Conservation (phyloP, 1,284 basidiomycete genomes). For the Schizophyllum commune region DNA sequence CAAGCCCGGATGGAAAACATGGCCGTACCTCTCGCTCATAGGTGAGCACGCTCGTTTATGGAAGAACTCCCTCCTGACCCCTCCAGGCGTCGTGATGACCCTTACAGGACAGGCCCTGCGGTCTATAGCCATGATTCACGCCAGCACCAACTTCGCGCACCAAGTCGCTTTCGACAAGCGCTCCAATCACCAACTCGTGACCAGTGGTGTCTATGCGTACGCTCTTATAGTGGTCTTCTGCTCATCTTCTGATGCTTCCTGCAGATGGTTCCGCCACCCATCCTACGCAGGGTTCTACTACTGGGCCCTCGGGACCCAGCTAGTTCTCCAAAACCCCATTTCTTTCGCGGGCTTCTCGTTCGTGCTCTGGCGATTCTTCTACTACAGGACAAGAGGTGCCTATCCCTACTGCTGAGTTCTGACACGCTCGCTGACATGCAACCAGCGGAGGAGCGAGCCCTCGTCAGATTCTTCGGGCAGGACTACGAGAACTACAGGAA, state of each 20-base stretch:
- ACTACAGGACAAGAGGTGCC: constrained; percentile 71
- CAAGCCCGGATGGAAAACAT: constrained; percentile 49
- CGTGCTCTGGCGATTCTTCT: constrained; percentile 85
- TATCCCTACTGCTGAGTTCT: constrained; percentile 7
- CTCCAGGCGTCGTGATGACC: constrained; percentile 55
- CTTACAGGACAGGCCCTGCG: constrained; percentile 73
- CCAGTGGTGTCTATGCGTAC: constrained; percentile 69
- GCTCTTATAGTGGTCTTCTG: constrained; percentile 35
- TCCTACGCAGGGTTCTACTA: constrained; percentile 98
- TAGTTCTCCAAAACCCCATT: constrained; percentile 86
- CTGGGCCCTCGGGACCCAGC: constrained; percentile 93
- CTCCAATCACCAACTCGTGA: constrained; percentile 74
- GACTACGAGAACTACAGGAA: constrained; percentile 67
- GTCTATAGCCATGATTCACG: constrained; percentile 93
- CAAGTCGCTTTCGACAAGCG: constrained; percentile 70
- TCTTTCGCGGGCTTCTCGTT: constrained; percentile 57
- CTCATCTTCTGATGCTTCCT: background rate
- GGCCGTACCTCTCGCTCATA: constrained; percentile 43
- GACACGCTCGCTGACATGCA: background rate
- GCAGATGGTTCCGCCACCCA: constrained; percentile 78
- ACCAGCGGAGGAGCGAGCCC: constrained; percentile 65
- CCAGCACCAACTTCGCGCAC: constrained; percentile 91
- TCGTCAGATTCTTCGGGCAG: constrained; percentile 78
- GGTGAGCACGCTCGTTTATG: constrained; percentile 42
- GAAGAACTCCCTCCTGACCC: too few species aligned